Base-by-base conservation (phyloP, 352 stramenopile species). In the Pythium dissotocum region DNA sequence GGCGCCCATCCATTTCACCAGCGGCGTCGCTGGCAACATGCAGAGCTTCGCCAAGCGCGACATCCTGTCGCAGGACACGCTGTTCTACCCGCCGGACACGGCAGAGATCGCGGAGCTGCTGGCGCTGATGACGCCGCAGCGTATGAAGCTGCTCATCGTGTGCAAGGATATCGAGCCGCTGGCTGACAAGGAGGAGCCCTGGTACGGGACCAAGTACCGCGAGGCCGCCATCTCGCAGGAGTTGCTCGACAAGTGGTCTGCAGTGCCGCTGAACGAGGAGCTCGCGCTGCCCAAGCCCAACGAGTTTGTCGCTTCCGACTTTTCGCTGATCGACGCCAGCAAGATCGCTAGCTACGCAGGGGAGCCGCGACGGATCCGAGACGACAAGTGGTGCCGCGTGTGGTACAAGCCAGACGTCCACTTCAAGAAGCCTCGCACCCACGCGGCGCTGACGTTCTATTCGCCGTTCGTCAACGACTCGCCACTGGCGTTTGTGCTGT, bases 321-420 rank as follows among this genome's bases (percentile, higher is more conserved):
- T 83, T 40, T 61, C 76, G 12, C 65, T 76, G 4, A 71, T 89
- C 65, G 71, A 80, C 40, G 1, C 9, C 8, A n/a, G 3, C 7
- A 30, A 67, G 38, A 16, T 49, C 36, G 36, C 38, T 3, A n/a
- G 16, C 9, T 26, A 52, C 3, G 74, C 56, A 2, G 51, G 82
- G 2, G 30, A 48, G 35, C 36, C 44, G 55, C 56, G 35, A 13
- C 51, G 72, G 13, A 32, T 82, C 18, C 67, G 67, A 18, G 67
- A 78, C 44, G 72, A 78, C 55, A 7, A 33, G 7, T 51, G 16
- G 9, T 65, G 61, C 28, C 69, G 73, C 1, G 18, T 79, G 26
- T 85, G 77, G 78, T 85, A 87, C 73, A 85, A 88, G 65, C 72
- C 86, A 4, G 89, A 89, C 69, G 59, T 87, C 0, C 76, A 80